Evolutionary conservation across 148 eudicot species (phyloP), one percentile per base, ranked within the genome.

Genomic region (Salicornia ramosissima): DNA sequence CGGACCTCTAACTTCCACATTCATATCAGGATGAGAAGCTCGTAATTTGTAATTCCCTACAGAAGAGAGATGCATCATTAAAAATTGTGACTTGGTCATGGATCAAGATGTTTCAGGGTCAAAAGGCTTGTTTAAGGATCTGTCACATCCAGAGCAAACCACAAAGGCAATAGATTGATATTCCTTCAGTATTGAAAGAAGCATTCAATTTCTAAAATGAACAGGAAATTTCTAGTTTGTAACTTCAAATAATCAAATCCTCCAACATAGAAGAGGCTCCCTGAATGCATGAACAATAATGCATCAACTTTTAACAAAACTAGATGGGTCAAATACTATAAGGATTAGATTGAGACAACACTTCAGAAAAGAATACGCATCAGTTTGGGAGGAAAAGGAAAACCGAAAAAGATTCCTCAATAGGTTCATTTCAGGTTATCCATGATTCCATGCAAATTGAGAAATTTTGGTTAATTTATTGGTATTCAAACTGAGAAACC

Each of bases 11-110:
- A 77, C 86, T 80, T 89, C 86, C 62, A 95, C 80, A 76, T 80
- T 79, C 80, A 89, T 70, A 74, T 89, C 90, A 82, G 78, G 80
- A 75, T 82, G 93, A 28, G 93, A 87, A 80, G 99, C 97, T 62
- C 70, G 83, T 69, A 95, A 67, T 67, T 72, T 84, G 82, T 91
- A 95, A 60, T 79, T 89, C 57, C 99, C 99, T 95, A 78, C 82
- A 83, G 50, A 72, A 81, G 30, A 68, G 61, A 59, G 46, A 64
- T 51, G 24, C 11, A 66, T 18, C 28, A 14, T 63, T 52, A 46
- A 45, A 60, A 25, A 16, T 47, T 34, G 12, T 24, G 43, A 67
- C 57, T 31, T 61, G 34, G 42, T 77, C 63, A 60, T 49, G 65
- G 69, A 62, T 45, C 56, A 36, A 31, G 29, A 58, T 31, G 18